Conservation (phyloP, 192 early-diverging fungal genomes). For the Diversispora eburnea region DNA sequence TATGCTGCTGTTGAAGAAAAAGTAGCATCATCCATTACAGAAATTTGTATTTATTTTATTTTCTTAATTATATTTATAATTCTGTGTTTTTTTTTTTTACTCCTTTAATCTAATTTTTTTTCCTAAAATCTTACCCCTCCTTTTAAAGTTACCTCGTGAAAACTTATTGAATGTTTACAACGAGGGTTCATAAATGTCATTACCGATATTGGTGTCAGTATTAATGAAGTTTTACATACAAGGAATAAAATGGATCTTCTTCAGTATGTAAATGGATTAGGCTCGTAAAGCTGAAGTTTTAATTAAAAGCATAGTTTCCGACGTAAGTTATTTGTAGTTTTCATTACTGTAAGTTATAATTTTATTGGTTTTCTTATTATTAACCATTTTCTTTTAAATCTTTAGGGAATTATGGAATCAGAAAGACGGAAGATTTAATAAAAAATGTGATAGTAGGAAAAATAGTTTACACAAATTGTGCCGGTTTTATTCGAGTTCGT, state of each 20-base stretch:
- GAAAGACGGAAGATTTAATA: neutral
- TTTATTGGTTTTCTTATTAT: too few species aligned
- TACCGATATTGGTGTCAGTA: constrained; percentile 81
- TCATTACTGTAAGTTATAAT: too few species aligned
- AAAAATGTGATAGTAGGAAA: neutral
- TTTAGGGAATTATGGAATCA: neutral
- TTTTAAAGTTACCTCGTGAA: constrained; percentile 55
- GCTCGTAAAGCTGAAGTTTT: constrained; percentile 84
- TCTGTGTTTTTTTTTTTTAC: neutral
- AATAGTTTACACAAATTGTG: constrained; percentile 85
- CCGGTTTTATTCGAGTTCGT: constrained; percentile 80
- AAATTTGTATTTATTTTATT: constrained; percentile 43
- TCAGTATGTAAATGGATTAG: constrained; percentile 89
- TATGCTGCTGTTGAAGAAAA: constrained; percentile 66
- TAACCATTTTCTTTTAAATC: too few species aligned
- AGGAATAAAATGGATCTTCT: constrained; percentile 69
- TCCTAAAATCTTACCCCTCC: neutral
- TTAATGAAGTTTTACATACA: constrained; percentile 70
- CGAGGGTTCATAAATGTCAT: constrained; percentile 86
- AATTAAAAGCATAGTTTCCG: neutral
- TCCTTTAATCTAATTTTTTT: too few species aligned
- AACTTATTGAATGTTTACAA: constrained; percentile 65
- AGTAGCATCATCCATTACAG: constrained; percentile 64
- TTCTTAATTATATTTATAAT: neutral
- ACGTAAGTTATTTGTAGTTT: neutral